Evolutionary conservation across 2,329 filamentous ascomycete genomes (phyloP), one percentile per base, ranked within the genome.

Genomic region (Pestalotiopsis sp.): DNA sequence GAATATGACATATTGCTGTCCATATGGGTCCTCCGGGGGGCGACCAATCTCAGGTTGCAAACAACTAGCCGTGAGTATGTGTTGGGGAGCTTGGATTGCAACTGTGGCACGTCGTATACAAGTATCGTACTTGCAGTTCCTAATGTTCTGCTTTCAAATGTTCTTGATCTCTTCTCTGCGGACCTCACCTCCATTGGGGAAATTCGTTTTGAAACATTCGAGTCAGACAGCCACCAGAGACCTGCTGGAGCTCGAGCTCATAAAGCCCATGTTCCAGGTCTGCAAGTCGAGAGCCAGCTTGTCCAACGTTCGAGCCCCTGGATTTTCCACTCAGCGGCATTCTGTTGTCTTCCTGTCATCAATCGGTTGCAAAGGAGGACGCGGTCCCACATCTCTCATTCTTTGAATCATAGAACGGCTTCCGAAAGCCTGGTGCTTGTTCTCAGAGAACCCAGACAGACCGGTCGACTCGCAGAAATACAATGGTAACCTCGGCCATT

Each of bases 401-500:
- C 59, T 45, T 13, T 45, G 36, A 36, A 31, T 38, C 63, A 71
- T 60, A 66, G 58, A 63, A 64, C 68, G 59, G 57, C 56, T 39
- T 67, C 57, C 23, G 65, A 45, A 45, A 58, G 64, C 45, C 73
- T 70, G 25, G 14, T 66, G 49, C n/a, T 67, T 11, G 12, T 36
- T 66, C 25, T 52, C 23, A 31, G 4, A 52, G 9, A 25, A 9
- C 36, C 41, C n/a, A 64, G 31, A 57, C 27, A 27, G 49, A 62
- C 60, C 17, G 12, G 31, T 61, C 14, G 49, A 68, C 68, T 72
- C 70, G 68, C 72, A 61, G 70, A 72, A 70, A 12, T 39, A 70
- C 75, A 71, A 85, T 85, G 83, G 82, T 83, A 69, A 81, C 80
- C 75, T 81, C 82, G 57, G 74, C 77, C 66, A 80, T 75, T 70